Evolutionary conservation across 1,139 yeast genomes (phyloP).

Genomic region (Lipomyces yarrowii): DNA sequence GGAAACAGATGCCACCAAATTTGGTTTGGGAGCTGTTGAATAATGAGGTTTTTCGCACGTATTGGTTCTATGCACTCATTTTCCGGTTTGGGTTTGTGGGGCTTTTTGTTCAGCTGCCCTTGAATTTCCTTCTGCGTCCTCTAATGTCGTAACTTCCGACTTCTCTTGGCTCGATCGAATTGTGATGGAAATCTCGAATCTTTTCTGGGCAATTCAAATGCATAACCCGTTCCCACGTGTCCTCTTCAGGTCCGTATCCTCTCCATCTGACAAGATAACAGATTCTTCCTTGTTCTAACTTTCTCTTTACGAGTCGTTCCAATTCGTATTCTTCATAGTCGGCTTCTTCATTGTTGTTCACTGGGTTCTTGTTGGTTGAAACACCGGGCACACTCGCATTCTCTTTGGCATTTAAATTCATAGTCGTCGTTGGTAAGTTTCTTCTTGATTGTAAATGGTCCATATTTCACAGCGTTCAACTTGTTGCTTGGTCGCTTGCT

Average conservation of each 20-base stretch:
- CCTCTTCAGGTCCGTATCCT: neutral
- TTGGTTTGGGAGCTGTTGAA: slow-evolving; percentile 4
- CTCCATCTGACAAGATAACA: neutral
- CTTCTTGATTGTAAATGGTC: neutral
- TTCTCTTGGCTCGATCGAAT: neutral
- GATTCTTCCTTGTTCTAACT: neutral
- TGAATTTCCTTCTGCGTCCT: too few relatives aligned
- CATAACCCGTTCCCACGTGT: neutral
- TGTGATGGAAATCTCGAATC: neutral
- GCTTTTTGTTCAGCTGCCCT: too few relatives aligned
- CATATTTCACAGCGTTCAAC: neutral
- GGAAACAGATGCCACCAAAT: neutral
- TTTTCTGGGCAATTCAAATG: neutral
- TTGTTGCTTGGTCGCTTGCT: neutral
- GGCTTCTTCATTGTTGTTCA: neutral
- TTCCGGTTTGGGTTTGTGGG: too few relatives aligned
- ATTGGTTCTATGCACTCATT: too few relatives aligned
- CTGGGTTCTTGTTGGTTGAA: neutral
- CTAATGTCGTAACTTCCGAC: too few relatives aligned
- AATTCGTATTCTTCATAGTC: neutral
- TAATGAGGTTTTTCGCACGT: too few relatives aligned
- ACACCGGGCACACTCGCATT: neutral
- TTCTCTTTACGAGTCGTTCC: neutral
- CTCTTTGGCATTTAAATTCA: neutral
- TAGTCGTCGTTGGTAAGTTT: neutral